Evolutionary conservation across 1,284 basidiomycete genomes (phyloP).

Genomic region (Ustilago curta): DNA sequence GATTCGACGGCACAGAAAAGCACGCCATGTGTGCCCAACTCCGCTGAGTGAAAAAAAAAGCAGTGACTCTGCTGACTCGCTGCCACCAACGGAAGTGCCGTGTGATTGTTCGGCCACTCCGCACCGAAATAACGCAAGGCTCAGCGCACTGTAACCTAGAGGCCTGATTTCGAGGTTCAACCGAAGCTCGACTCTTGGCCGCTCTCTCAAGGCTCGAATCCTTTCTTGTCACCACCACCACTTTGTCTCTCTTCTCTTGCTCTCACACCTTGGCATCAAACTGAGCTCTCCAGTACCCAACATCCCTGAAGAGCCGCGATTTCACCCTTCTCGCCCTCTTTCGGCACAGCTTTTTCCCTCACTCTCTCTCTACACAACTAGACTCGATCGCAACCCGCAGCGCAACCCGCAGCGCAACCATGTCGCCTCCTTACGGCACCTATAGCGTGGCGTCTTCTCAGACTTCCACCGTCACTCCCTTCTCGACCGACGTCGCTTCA

Average conservation of each 20-base stretch:
- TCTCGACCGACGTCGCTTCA: conserved; percentile 41
- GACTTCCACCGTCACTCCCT: conserved; percentile 49
- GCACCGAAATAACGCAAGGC: too few species aligned
- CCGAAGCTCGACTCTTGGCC: too few species aligned
- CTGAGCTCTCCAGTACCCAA: conserved; percentile 7
- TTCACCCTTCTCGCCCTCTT: conserved; percentile 11
- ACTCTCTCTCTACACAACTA: conserved; percentile 2
- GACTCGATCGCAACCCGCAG: conserved; percentile 1
- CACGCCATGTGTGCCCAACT: conserved; percentile 32
- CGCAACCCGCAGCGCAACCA: conserved; percentile 7
- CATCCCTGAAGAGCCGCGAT: conserved; percentile 30
- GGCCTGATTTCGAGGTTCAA: neutral
- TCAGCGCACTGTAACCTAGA: too few species aligned
- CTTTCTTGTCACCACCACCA: neutral
- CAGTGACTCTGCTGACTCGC: conserved; percentile 6
- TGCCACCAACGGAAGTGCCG: neutral
- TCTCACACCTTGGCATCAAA: neutral
- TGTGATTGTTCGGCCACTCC: conserved; percentile 4
- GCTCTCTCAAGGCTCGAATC: neutral
- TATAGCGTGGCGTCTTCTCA: conserved; percentile 43
- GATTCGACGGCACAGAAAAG: conserved; percentile 4
- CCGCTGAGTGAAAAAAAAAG: too few species aligned
- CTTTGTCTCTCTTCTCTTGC: neutral
- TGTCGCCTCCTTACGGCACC: conserved; percentile 30
- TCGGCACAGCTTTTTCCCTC: conserved; percentile 11